Evolutionary conservation across 495 filamentous ascomycete species (phyloP), one percentile per base, ranked within the genome.

Genomic region (Elasticomyces elasticus): DNA sequence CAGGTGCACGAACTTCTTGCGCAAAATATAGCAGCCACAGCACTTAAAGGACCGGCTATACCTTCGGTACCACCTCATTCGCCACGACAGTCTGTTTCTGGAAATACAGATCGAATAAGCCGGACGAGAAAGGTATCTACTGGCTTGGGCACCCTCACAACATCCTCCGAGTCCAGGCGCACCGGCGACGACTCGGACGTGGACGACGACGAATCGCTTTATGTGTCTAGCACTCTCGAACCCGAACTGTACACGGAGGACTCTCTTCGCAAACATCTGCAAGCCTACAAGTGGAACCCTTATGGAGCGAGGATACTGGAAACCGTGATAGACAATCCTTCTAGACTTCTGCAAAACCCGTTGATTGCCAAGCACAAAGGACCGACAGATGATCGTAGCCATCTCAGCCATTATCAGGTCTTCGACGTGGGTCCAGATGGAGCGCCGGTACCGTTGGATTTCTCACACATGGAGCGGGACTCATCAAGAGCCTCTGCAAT

Each of bases 381-480:
- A 15, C 54, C 64, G 2, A 64, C 56, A 1, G 66, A 67, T 9
- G 66, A 71, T 43, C 51, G 60, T 17, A 72, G 64, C 45, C 68
- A 71, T 40, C 66, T 68, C 49, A 68, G 69, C 6, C 74, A 72
- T 42, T 76, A 73, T 47, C 72, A 71, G 42, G 67, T 80, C 6
- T 77, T 74, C 49, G 76, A 78, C 52, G 66, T 80, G 17, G 69
- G 70, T 1, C 58, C 55, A 19, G 69, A 77, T 54, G 72, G 71
- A 19, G 57, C 61, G 0, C 62, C 71, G 1, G 25, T 68, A 12
- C 52, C 58, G 11, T 63, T 68, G 15, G 64, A 66, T 17, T 49
- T 49, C 9, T 55, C 56, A 5, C 59, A 67, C 6, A 52, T 63
- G 6, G 64, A 66, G 20, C 48, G 64, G 2, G 54, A 61, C 64